Evolutionary conservation across 495 filamentous ascomycete genomes (phyloP).

Genomic region (Astrothelium subdiscretum): DNA sequence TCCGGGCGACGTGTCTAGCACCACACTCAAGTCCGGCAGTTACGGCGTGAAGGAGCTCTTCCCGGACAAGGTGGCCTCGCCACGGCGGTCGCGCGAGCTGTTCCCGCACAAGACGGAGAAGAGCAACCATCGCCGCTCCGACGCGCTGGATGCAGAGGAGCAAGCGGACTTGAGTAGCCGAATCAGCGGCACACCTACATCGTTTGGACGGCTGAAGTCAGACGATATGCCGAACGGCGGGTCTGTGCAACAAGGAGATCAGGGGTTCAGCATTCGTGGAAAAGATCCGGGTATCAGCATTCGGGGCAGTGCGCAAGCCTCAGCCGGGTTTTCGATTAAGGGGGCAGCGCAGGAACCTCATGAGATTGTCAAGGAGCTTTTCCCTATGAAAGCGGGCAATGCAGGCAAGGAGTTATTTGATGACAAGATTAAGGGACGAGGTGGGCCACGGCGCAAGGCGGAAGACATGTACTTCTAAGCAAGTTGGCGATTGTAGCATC

Average conservation of each 20-base stretch:
- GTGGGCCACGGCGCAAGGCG: slow-evolving; percentile 9
- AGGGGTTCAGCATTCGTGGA: slow-evolving; percentile 21
- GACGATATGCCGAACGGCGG: neutral
- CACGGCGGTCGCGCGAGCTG: slow-evolving; percentile 43
- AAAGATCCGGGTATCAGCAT: neutral
- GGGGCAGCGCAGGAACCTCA: slow-evolving; percentile 13
- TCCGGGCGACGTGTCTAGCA: neutral
- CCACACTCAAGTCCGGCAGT: slow-evolving; percentile 1
- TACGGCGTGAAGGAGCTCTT: slow-evolving; percentile 22
- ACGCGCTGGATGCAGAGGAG: slow-evolving; percentile 55
- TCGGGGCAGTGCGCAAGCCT: neutral
- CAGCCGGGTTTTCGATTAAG: slow-evolving; percentile 12
- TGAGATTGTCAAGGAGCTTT: slow-evolving; percentile 17
- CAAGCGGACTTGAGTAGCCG: slow-evolving; percentile 23
- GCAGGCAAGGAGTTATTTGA: slow-evolving; percentile 19
- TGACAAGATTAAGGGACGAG: slow-evolving; percentile 21
- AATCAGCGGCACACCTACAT: slow-evolving; percentile 7
- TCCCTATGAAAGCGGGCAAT: slow-evolving; percentile 19
- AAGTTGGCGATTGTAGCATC: neutral
- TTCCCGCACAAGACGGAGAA: slow-evolving; percentile 47
- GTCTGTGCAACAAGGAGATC: neutral
- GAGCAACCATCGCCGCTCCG: slow-evolving; percentile 52
- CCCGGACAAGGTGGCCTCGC: slow-evolving; percentile 9
- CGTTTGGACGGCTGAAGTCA: slow-evolving; percentile 5
- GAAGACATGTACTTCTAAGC: slow-evolving; percentile 5